Evolutionary conservation across 2,329 filamentous ascomycete species (phyloP).

Genomic region (Sphaceloma murrayae): DNA sequence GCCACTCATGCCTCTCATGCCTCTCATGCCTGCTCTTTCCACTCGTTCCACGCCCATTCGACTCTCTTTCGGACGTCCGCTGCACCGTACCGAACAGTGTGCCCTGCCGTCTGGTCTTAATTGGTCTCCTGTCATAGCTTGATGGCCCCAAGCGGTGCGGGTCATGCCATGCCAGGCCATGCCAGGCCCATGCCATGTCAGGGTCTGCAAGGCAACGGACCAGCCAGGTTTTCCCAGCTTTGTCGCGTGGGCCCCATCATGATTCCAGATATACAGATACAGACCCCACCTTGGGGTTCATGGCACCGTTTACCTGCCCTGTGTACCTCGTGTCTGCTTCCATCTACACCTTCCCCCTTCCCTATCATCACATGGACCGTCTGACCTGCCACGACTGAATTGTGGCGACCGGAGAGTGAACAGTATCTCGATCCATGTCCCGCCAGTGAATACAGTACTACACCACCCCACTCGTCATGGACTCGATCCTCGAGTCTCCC

Average conservation of each 20-base stretch:
- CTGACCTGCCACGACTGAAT: too few species aligned
- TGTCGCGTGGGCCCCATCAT: conserved; percentile 3
- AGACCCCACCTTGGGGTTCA: conserved; percentile 11
- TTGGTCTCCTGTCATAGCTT: too few species aligned
- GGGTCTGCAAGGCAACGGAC: conserved; percentile 4
- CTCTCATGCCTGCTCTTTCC: too few species aligned
- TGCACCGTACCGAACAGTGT: too few species aligned
- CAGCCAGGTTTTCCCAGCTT: conserved; percentile 2
- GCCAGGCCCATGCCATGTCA: conserved; percentile 1
- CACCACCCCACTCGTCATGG: not conserved
- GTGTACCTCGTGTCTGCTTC: conserved; percentile 7
- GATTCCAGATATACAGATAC: too few species aligned
- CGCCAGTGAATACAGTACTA: not conserved
- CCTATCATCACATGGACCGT: conserved; percentile 5
- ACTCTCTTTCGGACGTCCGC: too few species aligned
- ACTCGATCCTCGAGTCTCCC: conserved; percentile 10
- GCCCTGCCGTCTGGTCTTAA: too few species aligned
- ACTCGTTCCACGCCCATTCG: too few species aligned
- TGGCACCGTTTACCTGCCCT: not conserved
- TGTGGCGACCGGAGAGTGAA: conserved; percentile 18
- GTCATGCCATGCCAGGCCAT: not conserved
- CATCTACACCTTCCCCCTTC: not conserved
- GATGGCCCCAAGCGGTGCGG: too few species aligned
- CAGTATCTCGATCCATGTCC: conserved; percentile 12
- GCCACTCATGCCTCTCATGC: too few species aligned